Evolutionary conservation across 148 eudicot species (phyloP).

Genomic region (Polygonum aviculare): DNA sequence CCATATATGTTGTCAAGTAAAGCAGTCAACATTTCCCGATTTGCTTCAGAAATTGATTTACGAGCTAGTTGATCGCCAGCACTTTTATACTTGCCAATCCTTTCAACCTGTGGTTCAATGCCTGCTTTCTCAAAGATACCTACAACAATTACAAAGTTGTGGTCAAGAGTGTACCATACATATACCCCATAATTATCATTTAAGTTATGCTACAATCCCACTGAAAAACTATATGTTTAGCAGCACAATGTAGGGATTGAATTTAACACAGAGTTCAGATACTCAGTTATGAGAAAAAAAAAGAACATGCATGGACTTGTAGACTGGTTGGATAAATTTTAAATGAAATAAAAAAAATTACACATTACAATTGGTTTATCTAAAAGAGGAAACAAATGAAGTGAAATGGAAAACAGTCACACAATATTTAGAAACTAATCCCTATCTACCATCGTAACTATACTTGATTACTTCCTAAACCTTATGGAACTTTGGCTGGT

Average conservation of each 20-base stretch:
- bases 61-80: slow-evolving; percentile 89
- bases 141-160: slow-evolving; percentile 18
- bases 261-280: not conserved
- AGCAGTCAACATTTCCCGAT: slow-evolving; percentile 85
- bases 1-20: slow-evolving; percentile 84
- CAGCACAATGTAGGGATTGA: not conserved
- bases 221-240: not conserved
- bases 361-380: not conserved
- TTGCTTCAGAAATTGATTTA: slow-evolving; percentile 78
- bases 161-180: not conserved
- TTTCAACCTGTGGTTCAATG: slow-evolving; percentile 83
- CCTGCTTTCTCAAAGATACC: slow-evolving; percentile 91
- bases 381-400: not conserved
- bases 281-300: not conserved
- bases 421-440: not conserved
- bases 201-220: not conserved
- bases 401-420: not conserved
- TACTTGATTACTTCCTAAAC: not conserved
- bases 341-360: not conserved
- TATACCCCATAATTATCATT: not conserved
- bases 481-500: not conserved
- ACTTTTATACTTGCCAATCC: slow-evolving; percentile 95
- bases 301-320: not conserved
- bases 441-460: not conserved
- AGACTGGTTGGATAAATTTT: not conserved